Evolutionary conservation across 768 basidiomycete species (phyloP).

Genomic region (Rhizopogon roseolus): DNA sequence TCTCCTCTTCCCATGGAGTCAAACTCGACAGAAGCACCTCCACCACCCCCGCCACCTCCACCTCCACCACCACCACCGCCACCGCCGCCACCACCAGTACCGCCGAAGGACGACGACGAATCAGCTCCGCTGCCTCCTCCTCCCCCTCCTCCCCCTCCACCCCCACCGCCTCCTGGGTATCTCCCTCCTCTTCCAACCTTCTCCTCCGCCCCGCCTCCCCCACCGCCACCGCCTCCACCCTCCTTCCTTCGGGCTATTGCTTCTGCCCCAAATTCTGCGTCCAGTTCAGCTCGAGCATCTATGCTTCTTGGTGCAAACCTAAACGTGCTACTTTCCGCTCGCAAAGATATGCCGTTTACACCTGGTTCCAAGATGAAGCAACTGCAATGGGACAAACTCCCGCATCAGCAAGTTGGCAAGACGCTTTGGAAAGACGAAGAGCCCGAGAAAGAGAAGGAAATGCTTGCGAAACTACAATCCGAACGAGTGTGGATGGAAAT

Average conservation of each 20-base stretch:
- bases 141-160: slow-evolving; percentile 32
- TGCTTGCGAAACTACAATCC: slow-evolving; percentile 73
- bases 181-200: slow-evolving; percentile 19
- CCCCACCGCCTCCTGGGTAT: slow-evolving; percentile 31
- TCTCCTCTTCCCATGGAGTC: slow-evolving; percentile 39
- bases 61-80: slow-evolving; percentile 23
- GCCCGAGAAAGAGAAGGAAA: slow-evolving; percentile 64
- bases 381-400: slow-evolving; percentile 98
- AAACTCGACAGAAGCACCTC: slow-evolving; percentile 17
- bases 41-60: slow-evolving; percentile 21
- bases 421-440: slow-evolving; percentile 83
- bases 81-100: slow-evolving; percentile 12
- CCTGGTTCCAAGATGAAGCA: slow-evolving; percentile 95
- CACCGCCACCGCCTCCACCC: slow-evolving; percentile 34
- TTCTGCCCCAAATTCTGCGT: slow-evolving; percentile 33
- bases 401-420: slow-evolving; percentile 77
- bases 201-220: slow-evolving; percentile 20
- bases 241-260: slow-evolving; percentile 21
- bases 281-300: slow-evolving; percentile 54
- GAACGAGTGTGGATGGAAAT: slow-evolving; percentile 94
- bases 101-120: slow-evolving; percentile 11
- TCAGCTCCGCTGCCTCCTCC: slow-evolving; percentile 24
- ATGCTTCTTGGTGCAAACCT: slow-evolving; percentile 55
- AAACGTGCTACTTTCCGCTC: slow-evolving; percentile 50
- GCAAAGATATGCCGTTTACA: slow-evolving; percentile 83